A percentile compares a stretch with the other conserved stretches of the same genome.
Conservation (phyloP, 805 yeast genomes). For the Tetrapisispora arboricola region DNA sequence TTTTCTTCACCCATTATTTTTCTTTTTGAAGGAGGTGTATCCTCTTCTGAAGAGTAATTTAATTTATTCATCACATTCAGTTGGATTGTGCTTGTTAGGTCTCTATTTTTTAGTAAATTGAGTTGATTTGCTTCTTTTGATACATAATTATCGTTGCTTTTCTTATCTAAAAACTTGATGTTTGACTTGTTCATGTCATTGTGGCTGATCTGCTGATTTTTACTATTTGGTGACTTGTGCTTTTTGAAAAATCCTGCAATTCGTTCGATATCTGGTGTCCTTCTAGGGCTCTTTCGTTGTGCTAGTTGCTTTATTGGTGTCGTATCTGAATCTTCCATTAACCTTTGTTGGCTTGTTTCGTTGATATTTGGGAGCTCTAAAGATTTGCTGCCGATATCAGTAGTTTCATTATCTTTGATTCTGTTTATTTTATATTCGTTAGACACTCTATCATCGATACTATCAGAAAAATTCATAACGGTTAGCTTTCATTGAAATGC, state of each 20-base stretch:
- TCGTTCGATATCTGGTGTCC: slow-evolving; percentile 22
- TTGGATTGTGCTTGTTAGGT: background rate
- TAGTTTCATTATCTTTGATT: too few relatives aligned
- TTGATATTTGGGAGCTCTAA: background rate
- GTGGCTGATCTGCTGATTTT: too few relatives aligned
- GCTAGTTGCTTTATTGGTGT: background rate
- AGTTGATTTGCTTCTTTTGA: background rate
- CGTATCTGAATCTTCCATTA: background rate
- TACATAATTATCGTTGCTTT: background rate
- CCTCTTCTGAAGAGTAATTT: slow-evolving; percentile 6
- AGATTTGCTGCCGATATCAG: too few relatives aligned
- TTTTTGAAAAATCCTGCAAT: slow-evolving; percentile 18
- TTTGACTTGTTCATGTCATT: too few relatives aligned
- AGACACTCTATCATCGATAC: too few relatives aligned
- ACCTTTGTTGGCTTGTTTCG: background rate
- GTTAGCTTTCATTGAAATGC: too few relatives aligned
- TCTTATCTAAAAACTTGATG: too few relatives aligned
- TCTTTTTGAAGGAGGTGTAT: slow-evolving; percentile 9
- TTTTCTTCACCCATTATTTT: background rate
- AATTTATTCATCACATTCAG: background rate
- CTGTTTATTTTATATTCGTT: too few relatives aligned
- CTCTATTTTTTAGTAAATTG: too few relatives aligned
- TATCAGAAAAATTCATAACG: too few relatives aligned
- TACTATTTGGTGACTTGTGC: slow-evolving; percentile 10
- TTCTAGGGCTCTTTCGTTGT: slow-evolving; percentile 1